Evolutionary conservation across 2,329 filamentous ascomycete species (phyloP), one percentile per base, ranked within the genome.

Genomic region (Sclerotinia glacialis): DNA sequence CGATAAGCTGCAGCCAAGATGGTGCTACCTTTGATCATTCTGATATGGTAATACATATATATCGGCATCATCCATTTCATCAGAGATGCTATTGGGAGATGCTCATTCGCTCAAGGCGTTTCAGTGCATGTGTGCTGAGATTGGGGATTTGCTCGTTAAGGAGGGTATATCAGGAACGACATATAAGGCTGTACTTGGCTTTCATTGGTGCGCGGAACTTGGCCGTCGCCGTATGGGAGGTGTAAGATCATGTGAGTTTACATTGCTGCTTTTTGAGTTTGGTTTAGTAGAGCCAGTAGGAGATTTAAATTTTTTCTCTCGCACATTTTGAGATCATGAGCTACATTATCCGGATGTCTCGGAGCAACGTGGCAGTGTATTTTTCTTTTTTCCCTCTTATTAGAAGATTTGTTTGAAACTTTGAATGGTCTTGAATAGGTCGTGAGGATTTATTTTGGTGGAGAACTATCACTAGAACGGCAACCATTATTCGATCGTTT

Each of bases 171-270:
- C 18, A 46, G 18, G 28, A 60, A 60, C 42, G 21, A 47, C 21
- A 52, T 68, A 67, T 67, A 68, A 63, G 60, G 67, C 64, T 66
- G 50, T 53, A 53, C 52, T 28, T 60, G 52, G n/a, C n/a, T 26
- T 21, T 50, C 52, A 69, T 69, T 68, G 63, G 68, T 31, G 56
- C 66, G 68, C 66, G 68, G 67, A 69, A 66, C 37, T 47, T 64
- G 65, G 59, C 58, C 50, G 60, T 52, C 46, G 63, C 54, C 40
- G 66, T 50, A 49, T 47, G 34, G 55, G 53, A 67, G 31, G 40
- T 64, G 61, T 50, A 49, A 65, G 50, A 61, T 67, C 58, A 67
- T 63, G 67, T 62, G 59, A 66, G 62, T 59, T 44, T 54, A 58
- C 34, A 61, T 28, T 58, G 65, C 60, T 67, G 64, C 67, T 63